Conservation (phyloP, 2,329 filamentous ascomycete genomes). For the Alternaria longipes region DNA sequence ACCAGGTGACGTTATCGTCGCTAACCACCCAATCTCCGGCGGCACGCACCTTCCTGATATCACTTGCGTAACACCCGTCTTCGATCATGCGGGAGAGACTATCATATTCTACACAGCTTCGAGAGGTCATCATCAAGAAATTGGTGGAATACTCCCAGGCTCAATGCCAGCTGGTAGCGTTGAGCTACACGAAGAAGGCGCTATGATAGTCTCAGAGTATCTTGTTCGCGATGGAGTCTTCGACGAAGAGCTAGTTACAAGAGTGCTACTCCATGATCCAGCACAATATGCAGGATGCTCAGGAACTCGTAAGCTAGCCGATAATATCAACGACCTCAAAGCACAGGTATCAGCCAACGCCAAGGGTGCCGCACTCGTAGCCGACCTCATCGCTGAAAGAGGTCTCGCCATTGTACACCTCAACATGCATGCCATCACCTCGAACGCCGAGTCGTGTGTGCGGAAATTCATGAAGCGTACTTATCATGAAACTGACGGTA, state of each 20-base stretch:
- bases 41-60: constrained; percentile 44
- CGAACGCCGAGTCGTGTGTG: not conserved
- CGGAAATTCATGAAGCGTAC: not conserved
- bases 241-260: not conserved
- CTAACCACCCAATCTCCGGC: constrained; percentile 39
- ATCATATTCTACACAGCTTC: constrained; percentile 39
- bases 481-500: not conserved
- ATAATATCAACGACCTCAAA: constrained; percentile 51
- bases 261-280: constrained; percentile 27
- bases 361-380: constrained; percentile 49
- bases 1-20: constrained; percentile 40
- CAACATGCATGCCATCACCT: not conserved
- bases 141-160: constrained; percentile 41
- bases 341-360: constrained; percentile 49
- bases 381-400: constrained; percentile 49
- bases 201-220: constrained; percentile 55
- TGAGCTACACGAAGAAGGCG: constrained; percentile 59
- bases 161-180: constrained; percentile 57
- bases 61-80: constrained; percentile 40
- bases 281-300: constrained; percentile 42
- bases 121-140: constrained; percentile 41
- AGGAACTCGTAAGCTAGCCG: constrained; percentile 42
- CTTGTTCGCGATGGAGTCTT: constrained; percentile 41
- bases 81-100: constrained; percentile 31
- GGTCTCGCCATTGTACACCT: not conserved